phyloP scores from a whole-genome alignment of 495 filamentous ascomycete genomes.

The Neurospora sp. region DNA sequence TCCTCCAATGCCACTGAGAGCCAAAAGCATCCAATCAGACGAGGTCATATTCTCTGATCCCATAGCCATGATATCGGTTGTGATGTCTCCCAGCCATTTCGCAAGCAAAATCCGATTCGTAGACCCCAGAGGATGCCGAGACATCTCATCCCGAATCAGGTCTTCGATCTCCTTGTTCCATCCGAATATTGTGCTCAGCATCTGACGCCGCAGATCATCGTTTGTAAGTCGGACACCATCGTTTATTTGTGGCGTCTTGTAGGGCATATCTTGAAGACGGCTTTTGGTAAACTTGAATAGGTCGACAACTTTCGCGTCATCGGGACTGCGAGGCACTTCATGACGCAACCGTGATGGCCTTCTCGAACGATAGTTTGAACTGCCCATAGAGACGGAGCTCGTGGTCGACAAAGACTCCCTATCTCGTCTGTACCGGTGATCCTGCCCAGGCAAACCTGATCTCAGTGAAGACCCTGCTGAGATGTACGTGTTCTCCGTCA shows the following conservation, averaged over 20 bases:
- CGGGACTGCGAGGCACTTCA: slow-evolving; percentile 61
- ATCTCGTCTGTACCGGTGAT: slow-evolving; percentile 26
- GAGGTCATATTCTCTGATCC: slow-evolving; percentile 74
- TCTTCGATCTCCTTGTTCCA: slow-evolving; percentile 82
- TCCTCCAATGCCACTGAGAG: slow-evolving; percentile 76
- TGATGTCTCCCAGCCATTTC: slow-evolving; percentile 86
- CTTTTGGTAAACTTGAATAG: slow-evolving; percentile 59
- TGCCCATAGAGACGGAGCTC: slow-evolving; percentile 48
- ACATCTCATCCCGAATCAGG: slow-evolving; percentile 80
- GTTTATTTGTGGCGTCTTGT: slow-evolving; percentile 51
- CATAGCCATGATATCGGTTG: slow-evolving; percentile 70
- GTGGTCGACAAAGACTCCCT: slow-evolving; percentile 49
- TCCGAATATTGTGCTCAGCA: slow-evolving; percentile 91
- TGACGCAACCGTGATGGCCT: slow-evolving; percentile 67
- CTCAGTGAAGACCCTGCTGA: slow-evolving; percentile 49
- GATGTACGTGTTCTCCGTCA: slow-evolving; percentile 52
- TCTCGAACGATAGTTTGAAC: slow-evolving; percentile 52
- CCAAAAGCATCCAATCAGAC: slow-evolving; percentile 94
- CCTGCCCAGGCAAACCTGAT: slow-evolving; percentile 24
- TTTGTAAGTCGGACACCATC: slow-evolving; percentile 61
- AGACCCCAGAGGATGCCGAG: slow-evolving; percentile 59
- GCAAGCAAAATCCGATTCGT: slow-evolving; percentile 68
- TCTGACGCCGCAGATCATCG: slow-evolving; percentile 78
- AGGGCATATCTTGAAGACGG: slow-evolving; percentile 70
- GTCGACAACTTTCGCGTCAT: slow-evolving; percentile 49